Conservation (phyloP, 176 grass and related monocot species). For the Tillandsia fasciculata region DNA sequence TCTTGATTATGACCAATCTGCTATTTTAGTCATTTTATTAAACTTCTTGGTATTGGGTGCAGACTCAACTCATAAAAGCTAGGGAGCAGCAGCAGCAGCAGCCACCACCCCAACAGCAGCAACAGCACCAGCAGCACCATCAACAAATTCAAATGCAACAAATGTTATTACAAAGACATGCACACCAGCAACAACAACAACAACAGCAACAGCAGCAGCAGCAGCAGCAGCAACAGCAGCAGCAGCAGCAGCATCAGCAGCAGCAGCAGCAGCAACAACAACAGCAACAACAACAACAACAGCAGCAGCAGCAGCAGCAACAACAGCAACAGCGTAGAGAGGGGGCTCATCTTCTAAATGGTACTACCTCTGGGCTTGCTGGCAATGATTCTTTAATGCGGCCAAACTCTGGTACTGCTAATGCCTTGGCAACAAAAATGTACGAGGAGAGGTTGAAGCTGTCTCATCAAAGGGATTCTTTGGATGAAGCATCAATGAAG, state of each 20-base stretch:
- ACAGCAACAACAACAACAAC: conserved; percentile 8
- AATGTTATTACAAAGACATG: conserved; percentile 48
- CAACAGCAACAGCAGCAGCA: conserved; percentile 42
- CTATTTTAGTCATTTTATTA: no score
- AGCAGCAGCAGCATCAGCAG: conserved; percentile 25
- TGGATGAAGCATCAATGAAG: conserved; percentile 90
- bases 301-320: conserved; percentile 19
- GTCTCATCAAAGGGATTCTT: conserved; percentile 72
- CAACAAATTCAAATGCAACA: conserved; percentile 75
- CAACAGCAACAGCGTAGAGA: conserved; percentile 47
- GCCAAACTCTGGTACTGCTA: conserved; percentile 56
- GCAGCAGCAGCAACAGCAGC: conserved; percentile 3
- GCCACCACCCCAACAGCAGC: conserved; percentile 33
- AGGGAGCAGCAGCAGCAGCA: conserved; percentile 60
- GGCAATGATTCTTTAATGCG: conserved; percentile 55
- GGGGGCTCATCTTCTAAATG: conserved; percentile 63
- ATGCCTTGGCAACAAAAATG: conserved; percentile 95
- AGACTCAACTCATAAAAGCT: conserved; percentile 92
- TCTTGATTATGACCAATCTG: no score
- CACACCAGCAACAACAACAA: conserved; percentile 37
- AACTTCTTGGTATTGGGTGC: conserved; percentile 3
- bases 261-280: conserved; percentile 26
- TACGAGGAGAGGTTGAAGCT: conserved; percentile 87
- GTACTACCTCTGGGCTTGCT: conserved; percentile 57
- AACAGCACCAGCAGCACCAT: conserved; percentile 40